Evolutionary conservation across 352 stramenopile genomes (phyloP).

Genomic region (Pythium grandisporangium): DNA sequence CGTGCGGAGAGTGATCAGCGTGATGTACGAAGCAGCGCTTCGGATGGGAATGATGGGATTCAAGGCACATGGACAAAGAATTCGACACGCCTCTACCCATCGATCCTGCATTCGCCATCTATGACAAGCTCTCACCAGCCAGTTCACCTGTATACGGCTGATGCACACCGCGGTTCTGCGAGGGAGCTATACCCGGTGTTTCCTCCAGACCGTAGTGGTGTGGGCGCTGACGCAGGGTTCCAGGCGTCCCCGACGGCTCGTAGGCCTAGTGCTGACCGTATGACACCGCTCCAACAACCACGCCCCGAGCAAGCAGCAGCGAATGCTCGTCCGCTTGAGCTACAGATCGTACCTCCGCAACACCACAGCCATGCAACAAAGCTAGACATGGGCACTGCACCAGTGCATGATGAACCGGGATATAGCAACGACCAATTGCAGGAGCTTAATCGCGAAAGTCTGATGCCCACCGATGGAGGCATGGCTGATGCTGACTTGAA

Average conservation of each 20-base stretch:
- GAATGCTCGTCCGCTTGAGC: not conserved
- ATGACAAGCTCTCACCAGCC: not conserved
- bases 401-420: not conserved
- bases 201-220: too few species aligned
- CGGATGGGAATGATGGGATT: not conserved
- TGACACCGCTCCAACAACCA: too few species aligned
- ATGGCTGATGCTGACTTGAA: constrained; percentile 17
- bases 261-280: too few species aligned
- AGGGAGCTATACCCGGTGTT: too few species aligned
- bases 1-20: not conserved
- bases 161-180: too few species aligned
- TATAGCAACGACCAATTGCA: not conserved
- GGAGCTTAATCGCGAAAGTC: too few species aligned
- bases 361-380: not conserved
- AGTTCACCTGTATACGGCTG: not conserved
- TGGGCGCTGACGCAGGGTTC: too few species aligned
- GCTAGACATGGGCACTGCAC: not conserved
- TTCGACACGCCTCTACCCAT: not conserved
- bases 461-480: too few species aligned
- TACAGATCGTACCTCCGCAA: not conserved
- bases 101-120: not conserved
- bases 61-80: too few species aligned
- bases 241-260: too few species aligned
- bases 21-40: not conserved
- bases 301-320: too few species aligned